These are phyloP conservation scores for Sarocladium oryzae DNA, from an alignment of 2,329 filamentous ascomycete species.

Conservation along the genomic window DNA sequence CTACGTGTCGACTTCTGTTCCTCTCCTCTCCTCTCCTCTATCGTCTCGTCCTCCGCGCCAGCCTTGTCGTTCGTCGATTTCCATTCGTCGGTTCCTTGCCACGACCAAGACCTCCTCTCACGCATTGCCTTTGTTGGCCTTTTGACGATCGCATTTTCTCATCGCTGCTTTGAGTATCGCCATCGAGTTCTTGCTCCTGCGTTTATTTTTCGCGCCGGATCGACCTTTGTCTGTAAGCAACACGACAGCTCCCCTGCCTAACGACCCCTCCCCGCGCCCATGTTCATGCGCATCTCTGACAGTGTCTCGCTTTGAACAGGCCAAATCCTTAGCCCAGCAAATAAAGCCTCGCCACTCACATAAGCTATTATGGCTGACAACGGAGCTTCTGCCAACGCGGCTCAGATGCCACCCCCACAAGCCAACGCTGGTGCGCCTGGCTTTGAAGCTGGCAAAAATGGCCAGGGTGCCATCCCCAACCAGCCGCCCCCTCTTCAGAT, in stretches of 20 bases:
- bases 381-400: constrained; percentile 53
- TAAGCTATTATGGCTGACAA: constrained; percentile 66
- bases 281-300: constrained; percentile 6
- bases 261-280: constrained; percentile 2
- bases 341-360: constrained; percentile 1
- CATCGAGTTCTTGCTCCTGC: neutral
- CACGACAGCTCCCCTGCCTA: too few relatives aligned
- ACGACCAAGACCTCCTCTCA: constrained; percentile 10
- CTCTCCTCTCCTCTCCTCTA: constrained; percentile 14
- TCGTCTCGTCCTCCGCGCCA: constrained; percentile 18
- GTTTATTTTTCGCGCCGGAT: neutral
- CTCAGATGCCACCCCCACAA: constrained; percentile 65
- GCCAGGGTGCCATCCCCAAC: constrained; percentile 63
- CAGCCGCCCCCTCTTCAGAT: constrained; percentile 92
- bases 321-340: constrained; percentile 1
- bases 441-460: constrained; percentile 67
- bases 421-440: constrained; percentile 65
- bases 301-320: constrained; percentile 1
- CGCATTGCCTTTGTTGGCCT: neutral
- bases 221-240: constrained; percentile 4
- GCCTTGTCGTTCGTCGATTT: constrained; percentile 9
- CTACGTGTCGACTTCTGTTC: constrained; percentile 14
- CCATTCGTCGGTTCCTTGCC: constrained; percentile 5
- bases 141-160: neutral
- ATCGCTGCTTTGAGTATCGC: neutral